Percentiles rank a stretch among this genome's conserved stretches.
These are phyloP conservation scores for Malus domestica DNA, from an alignment of 306 rosid species.

Conservation along the genomic window ASM211411v1 NC_041802.1:9154001-9154500, in stretches of 20 bases:
- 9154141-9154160: too few relatives aligned
- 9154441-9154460: conserved; percentile 16
- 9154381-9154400: background rate
- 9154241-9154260: background rate
- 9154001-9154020: too few relatives aligned
- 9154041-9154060: too few relatives aligned
- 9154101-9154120: too few relatives aligned
- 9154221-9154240: conserved; percentile 21
- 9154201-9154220: background rate
- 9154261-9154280: background rate
- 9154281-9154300: background rate
- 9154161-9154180: too few relatives aligned
- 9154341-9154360: conserved; percentile 24
- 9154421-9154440: conserved; percentile 15
- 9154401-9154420: background rate
- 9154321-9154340: conserved; percentile 24
- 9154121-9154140: too few relatives aligned
- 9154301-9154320: conserved; percentile 32
- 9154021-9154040: too few relatives aligned
- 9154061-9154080: too few relatives aligned
- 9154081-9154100: too few relatives aligned
- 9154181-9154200: too few relatives aligned
- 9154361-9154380: background rate
- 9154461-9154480: conserved; percentile 23
- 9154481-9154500: conserved; percentile 9